Evolutionary conservation across 345 rosid genomes (phyloP).

Genomic region (Adansonia digitata): DNA sequence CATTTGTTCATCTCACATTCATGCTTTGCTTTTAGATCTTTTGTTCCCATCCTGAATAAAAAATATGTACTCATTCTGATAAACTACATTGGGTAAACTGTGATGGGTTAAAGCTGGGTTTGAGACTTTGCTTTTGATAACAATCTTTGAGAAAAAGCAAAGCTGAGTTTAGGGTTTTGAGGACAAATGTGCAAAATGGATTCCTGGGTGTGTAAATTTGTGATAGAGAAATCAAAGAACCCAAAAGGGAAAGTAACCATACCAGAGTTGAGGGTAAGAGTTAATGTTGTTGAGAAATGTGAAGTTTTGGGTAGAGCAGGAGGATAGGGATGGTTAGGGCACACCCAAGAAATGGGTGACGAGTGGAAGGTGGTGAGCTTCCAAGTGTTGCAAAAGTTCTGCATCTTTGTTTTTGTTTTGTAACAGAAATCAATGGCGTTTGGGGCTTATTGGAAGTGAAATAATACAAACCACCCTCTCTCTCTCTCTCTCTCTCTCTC

Average conservation of each 20-base stretch:
- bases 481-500: neutral
- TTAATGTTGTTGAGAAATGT: slow-evolving; percentile 23
- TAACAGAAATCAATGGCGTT: slow-evolving; percentile 66
- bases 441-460: slow-evolving; percentile 15
- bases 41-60: slow-evolving; percentile 15
- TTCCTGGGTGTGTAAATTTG: slow-evolving; percentile 19
- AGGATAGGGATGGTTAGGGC: slow-evolving; percentile 30
- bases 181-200: slow-evolving; percentile 41
- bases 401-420: slow-evolving; percentile 18
- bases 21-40: slow-evolving; percentile 23
- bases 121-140: neutral
- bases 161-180: slow-evolving; percentile 29
- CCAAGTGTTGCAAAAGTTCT: slow-evolving; percentile 90
- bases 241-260: slow-evolving; percentile 20
- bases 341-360: slow-evolving; percentile 52
- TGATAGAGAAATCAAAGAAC: neutral
- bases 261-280: slow-evolving; percentile 30
- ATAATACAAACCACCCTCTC: slow-evolving; percentile 1
- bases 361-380: slow-evolving; percentile 56
- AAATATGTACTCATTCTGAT: neutral
- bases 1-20: slow-evolving; percentile 68
- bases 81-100: neutral
- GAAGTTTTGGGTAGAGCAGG: slow-evolving; percentile 4
- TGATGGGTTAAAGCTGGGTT: slow-evolving; percentile 6
- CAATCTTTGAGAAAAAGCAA: neutral